These are phyloP conservation scores for Acmispon strigosus DNA, from an alignment of 306 rosid species.

Conservation along the genomic window DNA sequence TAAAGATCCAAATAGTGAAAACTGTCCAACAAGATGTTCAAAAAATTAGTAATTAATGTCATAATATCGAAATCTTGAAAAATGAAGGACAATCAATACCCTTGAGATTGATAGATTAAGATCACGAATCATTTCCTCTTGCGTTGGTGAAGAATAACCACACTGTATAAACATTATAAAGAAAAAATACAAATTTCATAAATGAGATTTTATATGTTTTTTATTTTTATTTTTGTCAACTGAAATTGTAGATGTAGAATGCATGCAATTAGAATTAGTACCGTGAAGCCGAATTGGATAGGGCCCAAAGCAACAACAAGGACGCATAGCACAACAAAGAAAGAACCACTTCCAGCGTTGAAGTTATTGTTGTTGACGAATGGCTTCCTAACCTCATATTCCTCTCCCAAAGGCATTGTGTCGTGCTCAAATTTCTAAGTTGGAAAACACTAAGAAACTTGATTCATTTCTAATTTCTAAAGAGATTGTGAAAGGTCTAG, in stretches of 20 bases:
- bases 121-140: conserved; percentile 45
- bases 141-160: conserved; percentile 74
- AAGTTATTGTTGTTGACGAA: conserved; percentile 34
- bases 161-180: conserved; percentile 32
- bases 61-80: neutral
- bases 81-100: conserved; percentile 23
- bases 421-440: neutral
- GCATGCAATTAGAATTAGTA: neutral
- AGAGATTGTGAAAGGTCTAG: neutral
- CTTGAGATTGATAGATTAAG: conserved; percentile 50
- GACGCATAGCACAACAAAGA: conserved; percentile 54
- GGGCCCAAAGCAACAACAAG: conserved; percentile 74
- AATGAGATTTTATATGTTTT: too few relatives aligned
- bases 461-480: neutral
- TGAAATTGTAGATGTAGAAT: neutral
- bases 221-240: too few relatives aligned
- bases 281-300: conserved; percentile 78
- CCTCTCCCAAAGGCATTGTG: conserved; percentile 45
- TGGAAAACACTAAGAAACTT: neutral
- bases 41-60: neutral
- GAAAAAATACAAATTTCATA: neutral
- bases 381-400: conserved; percentile 49
- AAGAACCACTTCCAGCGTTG: conserved; percentile 30
- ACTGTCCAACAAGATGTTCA: conserved; percentile 36
- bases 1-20: conserved; percentile 67